Evolutionary conservation across 441 rosid genomes (phyloP).

Genomic region (Aleurites moluccanus): DNA sequence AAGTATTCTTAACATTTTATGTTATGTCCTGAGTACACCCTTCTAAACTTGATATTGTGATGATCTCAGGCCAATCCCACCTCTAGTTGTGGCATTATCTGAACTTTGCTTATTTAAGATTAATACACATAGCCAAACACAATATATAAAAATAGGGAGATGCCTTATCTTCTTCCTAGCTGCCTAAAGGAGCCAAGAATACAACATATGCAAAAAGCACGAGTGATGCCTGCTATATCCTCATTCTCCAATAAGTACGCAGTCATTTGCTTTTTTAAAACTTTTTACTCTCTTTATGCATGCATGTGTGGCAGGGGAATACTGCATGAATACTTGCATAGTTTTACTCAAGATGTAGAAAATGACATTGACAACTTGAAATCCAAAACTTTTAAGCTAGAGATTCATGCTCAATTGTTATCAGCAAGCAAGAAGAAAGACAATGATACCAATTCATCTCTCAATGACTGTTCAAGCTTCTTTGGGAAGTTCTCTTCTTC

Average conservation of each 20-base stretch:
- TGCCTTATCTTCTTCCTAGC: neutral
- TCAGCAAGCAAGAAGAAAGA: constrained; percentile 19
- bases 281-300: neutral
- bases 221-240: neutral
- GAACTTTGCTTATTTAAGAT: neutral
- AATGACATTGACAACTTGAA: constrained; percentile 7
- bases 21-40: neutral
- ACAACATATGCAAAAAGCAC: neutral
- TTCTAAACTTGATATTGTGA: neutral
- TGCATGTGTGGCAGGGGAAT: neutral
- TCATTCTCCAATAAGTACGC: neutral
- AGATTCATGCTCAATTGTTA: constrained; percentile 17
- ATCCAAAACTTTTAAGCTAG: constrained; percentile 10
- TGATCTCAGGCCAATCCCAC: neutral
- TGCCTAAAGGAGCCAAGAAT: neutral
- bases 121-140: neutral
- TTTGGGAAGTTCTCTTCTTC: constrained; percentile 26
- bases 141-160: neutral
- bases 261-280: neutral
- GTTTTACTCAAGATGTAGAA: neutral
- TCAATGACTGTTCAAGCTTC: constrained; percentile 30
- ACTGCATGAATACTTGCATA: neutral
- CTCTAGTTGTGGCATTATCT: neutral
- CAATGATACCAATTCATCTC: constrained; percentile 24
- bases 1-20: no score